A percentile compares a stretch with the other conserved stretches of the same genome.
Evolutionary conservation across 2,329 filamentous ascomycete genomes (phyloP).

Genomic region (Penicillium sp.): DNA sequence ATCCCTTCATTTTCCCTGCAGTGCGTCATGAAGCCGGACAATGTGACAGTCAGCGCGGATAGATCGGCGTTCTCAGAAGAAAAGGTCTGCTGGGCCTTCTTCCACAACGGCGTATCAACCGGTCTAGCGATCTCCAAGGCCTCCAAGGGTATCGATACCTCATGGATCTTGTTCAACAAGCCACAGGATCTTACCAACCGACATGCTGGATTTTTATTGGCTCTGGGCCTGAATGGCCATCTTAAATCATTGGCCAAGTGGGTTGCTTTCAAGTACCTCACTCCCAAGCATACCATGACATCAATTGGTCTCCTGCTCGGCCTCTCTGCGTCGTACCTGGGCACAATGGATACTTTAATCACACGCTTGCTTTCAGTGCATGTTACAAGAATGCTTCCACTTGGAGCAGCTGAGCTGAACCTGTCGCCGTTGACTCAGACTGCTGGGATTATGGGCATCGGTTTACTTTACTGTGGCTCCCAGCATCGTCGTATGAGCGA

Average conservation of each 20-base stretch:
- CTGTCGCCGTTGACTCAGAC: conserved; percentile 91
- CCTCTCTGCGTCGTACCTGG: conserved; percentile 87
- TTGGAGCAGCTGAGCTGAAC: conserved; percentile 90
- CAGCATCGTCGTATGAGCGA: conserved; percentile 98
- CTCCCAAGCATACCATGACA: conserved; percentile 98
- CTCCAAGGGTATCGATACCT: conserved; percentile 92
- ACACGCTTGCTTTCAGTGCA: conserved; percentile 92
- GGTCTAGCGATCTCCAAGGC: conserved; percentile 86
- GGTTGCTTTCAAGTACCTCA: conserved; percentile 99
- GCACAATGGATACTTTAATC: conserved; percentile 95
- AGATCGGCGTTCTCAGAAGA: conserved; percentile 86
- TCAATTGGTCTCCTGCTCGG: conserved; percentile 93
- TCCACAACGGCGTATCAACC: conserved; percentile 92
- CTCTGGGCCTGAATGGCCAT: conserved; percentile 89
- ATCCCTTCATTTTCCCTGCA: conserved; percentile 89
- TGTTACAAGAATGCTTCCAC: conserved; percentile 88
- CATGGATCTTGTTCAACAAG: conserved; percentile 98
- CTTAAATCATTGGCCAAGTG: conserved; percentile 93
- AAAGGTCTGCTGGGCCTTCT: conserved; percentile 97
- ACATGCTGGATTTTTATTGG: conserved; percentile 91
- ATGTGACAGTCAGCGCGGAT: conserved; percentile 91
- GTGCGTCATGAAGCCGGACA: conserved; percentile 86
- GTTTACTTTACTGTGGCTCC: conserved; percentile 87
- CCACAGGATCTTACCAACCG: conserved; percentile 88
- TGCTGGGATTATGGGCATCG: conserved; percentile 95